Evolutionary conservation across 2,329 filamentous ascomycete genomes (phyloP), one percentile per base, ranked within the genome.

Genomic region (Botrytis fabae): DNA sequence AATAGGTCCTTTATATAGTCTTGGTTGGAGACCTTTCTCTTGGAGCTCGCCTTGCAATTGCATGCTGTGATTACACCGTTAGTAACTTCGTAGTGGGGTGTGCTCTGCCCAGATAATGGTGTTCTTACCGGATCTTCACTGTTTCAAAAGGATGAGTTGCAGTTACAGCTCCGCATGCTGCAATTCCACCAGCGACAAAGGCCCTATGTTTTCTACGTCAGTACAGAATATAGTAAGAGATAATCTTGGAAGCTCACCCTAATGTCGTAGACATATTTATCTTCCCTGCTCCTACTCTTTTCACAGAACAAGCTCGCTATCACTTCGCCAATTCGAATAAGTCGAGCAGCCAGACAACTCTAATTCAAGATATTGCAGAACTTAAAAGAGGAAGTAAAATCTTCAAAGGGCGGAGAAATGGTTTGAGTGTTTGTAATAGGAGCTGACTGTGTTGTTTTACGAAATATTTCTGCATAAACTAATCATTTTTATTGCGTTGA

Each of bases 81-180:
- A 77, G 75, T 61, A 28, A 44, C n/a, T 69, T 35, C 22, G 54
- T n/a, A 16, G 59, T 54, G 35, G 42, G 42, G 60, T 62, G 38
- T 46, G 38, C 51, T 61, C 59, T 64, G 51, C 66, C 42, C n/a
- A 28, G 25, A 66, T 44, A 64, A 40, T 70, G 59, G 44, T 60
- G 32, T 65, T 72, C 86, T 81, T 86, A 95, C 92, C 95, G 93
- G 81, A 98, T 98, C 89, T 99, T 99, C 82, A 99, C 94, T 20
- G 95, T 98, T 85, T 99, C 96, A 85, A 98, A 98, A 73, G 95
- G 95, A 84, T 99, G 96, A 69, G 96, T 98, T 77, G 97, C 95
- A 59, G 95, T 98, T 73, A 99, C 96, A 77, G 96, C 96, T 81
- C 96, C 96, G 84, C 95, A 98, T 77, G 96, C 96, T 81, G 96